A percentile compares a stretch with the other conserved stretches of the same genome.
phyloP scores from a whole-genome alignment of 129 eudicot species.

The Solidago caesia region DNA sequence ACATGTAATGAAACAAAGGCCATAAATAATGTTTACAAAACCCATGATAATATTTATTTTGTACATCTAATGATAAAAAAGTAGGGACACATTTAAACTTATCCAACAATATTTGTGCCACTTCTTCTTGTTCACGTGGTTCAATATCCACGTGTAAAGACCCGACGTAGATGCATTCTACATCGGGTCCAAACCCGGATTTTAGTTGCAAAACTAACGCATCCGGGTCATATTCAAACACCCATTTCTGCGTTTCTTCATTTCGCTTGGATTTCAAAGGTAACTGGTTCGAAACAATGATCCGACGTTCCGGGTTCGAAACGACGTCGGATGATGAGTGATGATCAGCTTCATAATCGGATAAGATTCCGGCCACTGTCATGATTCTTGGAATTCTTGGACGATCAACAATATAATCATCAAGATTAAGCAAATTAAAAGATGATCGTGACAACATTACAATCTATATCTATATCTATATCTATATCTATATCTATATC shows the following conservation, averaged over 20 bases:
- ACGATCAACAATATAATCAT: conserved; percentile 58
- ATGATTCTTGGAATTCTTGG: conserved; percentile 59
- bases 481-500: background rate
- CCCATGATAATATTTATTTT: conserved; percentile 71
- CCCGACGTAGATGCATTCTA: conserved; percentile 69
- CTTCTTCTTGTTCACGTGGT: conserved; percentile 69
- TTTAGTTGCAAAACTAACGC: conserved; percentile 67
- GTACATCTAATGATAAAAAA: conserved; percentile 55
- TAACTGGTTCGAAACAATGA: conserved; percentile 72
- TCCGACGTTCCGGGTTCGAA: conserved; percentile 41
- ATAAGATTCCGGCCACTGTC: conserved; percentile 58
- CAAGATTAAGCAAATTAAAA: conserved; percentile 66
- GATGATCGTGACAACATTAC: conserved; percentile 83
- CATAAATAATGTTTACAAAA: conserved; percentile 95
- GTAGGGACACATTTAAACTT: conserved; percentile 80
- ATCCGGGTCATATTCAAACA: conserved; percentile 71
- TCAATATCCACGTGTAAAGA: conserved; percentile 60
- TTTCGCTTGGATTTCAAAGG: conserved; percentile 51
- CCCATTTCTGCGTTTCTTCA: conserved; percentile 47
- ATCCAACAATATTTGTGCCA: conserved; percentile 55
- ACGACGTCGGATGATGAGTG: conserved; percentile 29
- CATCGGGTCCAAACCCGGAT: conserved; percentile 63
- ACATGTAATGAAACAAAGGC: conserved; percentile 91
- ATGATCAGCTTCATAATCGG: conserved; percentile 43
- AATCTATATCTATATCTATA: background rate